phyloP scores from a whole-genome alignment of 345 rosid species.

The Salix udensis region DNA sequence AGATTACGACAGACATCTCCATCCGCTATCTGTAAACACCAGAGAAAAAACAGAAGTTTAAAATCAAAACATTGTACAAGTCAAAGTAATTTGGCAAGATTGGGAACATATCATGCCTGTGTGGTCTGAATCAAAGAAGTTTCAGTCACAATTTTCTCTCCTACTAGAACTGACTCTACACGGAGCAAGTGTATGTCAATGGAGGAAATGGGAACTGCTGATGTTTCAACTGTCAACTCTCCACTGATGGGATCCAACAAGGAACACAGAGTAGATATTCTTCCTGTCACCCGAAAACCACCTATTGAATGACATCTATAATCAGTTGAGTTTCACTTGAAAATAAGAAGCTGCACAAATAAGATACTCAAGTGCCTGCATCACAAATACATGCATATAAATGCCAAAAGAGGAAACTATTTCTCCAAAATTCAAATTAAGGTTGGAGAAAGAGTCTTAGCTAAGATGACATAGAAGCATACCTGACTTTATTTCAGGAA shows the following conservation, averaged over 20 bases:
- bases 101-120: slow-evolving; percentile 43
- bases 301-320: slow-evolving; percentile 35
- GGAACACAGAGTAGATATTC: slow-evolving; percentile 66
- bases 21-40: slow-evolving; percentile 63
- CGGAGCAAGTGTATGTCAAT: slow-evolving; percentile 72
- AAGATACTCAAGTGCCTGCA: background rate
- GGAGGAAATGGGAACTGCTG: slow-evolving; percentile 68
- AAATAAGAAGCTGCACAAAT: background rate
- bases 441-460: too few relatives aligned
- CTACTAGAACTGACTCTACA: slow-evolving; percentile 67
- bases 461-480: too few relatives aligned
- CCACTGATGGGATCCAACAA: slow-evolving; percentile 73
- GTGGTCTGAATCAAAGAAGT: slow-evolving; percentile 87
- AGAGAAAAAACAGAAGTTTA: background rate
- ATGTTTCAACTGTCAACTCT: slow-evolving; percentile 74
- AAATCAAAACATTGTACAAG: background rate
- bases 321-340: background rate
- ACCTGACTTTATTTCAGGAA: too few relatives aligned
- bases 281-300: slow-evolving; percentile 82
- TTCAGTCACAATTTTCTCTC: slow-evolving; percentile 76
- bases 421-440: too few relatives aligned
- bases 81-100: background rate
- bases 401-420: too few relatives aligned
- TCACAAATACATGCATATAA: background rate
- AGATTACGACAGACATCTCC: slow-evolving; percentile 73